phyloP scores from a whole-genome alignment of 345 rosid species.

The Arabidopsis thaliana region DNA sequence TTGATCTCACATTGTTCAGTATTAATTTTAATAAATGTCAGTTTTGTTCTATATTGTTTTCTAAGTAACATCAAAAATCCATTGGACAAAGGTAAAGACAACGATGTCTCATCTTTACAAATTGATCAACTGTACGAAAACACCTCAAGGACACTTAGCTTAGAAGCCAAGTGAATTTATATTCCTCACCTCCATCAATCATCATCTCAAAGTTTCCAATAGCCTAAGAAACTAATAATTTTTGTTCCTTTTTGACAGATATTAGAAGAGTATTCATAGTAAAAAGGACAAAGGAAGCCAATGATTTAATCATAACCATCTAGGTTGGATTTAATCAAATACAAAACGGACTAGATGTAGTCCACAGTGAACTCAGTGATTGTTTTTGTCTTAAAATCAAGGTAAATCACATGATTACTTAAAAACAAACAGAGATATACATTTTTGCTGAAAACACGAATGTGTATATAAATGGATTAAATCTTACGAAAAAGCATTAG shows the following conservation, averaged over 20 bases:
- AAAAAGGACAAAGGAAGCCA: not conserved
- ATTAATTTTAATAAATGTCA: not conserved
- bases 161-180: conserved; percentile 62
- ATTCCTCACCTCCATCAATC: conserved; percentile 30
- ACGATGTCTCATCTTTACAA: conserved; percentile 54
- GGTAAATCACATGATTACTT: not conserved
- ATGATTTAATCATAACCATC: conserved; percentile 10
- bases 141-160: conserved; percentile 43
- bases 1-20: conserved; percentile 9
- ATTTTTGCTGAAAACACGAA: conserved; percentile 14
- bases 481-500: conserved; percentile 31
- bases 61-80: conserved; percentile 27
- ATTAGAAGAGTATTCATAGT: not conserved
- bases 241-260: not conserved
- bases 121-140: conserved; percentile 18
- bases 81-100: conserved; percentile 47
- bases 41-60: conserved; percentile 22
- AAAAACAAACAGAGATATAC: conserved; percentile 19
- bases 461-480: conserved; percentile 5
- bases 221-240: not conserved
- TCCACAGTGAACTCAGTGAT: not conserved
- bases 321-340: conserved; percentile 2
- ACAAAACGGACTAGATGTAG: not conserved
- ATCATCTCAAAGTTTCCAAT: conserved; percentile 25
- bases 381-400: not conserved